Percentiles rank a stretch among this genome's conserved stretches.
phyloP scores from a whole-genome alignment of 345 rosid genomes.

The Euphorbia tirucalli region DNA sequence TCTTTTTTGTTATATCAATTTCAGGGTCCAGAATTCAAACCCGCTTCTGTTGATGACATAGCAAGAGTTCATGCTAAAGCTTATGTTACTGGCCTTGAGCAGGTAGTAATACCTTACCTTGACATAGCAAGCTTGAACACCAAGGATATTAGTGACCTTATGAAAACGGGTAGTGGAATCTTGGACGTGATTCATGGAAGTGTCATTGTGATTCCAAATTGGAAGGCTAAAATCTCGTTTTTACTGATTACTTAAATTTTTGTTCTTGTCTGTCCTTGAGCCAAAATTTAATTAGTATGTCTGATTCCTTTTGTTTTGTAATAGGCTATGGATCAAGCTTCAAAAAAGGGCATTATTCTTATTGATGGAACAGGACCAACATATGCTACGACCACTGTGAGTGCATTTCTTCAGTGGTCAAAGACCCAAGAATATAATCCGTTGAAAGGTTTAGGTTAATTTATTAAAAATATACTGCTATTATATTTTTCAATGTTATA shows the following conservation, averaged over 20 bases:
- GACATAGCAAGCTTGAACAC: background rate
- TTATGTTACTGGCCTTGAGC: slow-evolving; percentile 78
- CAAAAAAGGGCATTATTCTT: slow-evolving; percentile 60
- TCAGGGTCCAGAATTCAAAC: slow-evolving; percentile 67
- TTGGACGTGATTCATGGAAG: background rate
- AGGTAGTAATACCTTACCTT: slow-evolving; percentile 43
- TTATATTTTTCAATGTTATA: too few species aligned
- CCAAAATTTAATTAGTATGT: background rate
- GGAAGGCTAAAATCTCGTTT: too few species aligned
- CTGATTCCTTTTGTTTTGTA: slow-evolving; percentile 15
- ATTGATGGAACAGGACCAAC: slow-evolving; percentile 94
- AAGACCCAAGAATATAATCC: too few species aligned
- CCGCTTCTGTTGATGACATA: slow-evolving; percentile 74
- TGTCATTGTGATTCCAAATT: background rate
- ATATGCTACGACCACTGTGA: slow-evolving; percentile 82
- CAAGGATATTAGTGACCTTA: background rate
- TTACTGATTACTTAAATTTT: too few species aligned
- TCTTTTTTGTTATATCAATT: slow-evolving; percentile 41
- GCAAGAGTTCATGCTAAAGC: slow-evolving; percentile 72
- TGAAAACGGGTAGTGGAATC: background rate
- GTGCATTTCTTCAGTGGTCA: slow-evolving; percentile 21
- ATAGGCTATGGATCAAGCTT: slow-evolving; percentile 85
- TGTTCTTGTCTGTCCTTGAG: background rate
- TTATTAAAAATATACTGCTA: too few species aligned
- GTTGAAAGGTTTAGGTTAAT: too few species aligned